phyloP scores from a whole-genome alignment of 1,284 basidiomycete genomes.

The Austroboletus novae-zelandiae region DNA sequence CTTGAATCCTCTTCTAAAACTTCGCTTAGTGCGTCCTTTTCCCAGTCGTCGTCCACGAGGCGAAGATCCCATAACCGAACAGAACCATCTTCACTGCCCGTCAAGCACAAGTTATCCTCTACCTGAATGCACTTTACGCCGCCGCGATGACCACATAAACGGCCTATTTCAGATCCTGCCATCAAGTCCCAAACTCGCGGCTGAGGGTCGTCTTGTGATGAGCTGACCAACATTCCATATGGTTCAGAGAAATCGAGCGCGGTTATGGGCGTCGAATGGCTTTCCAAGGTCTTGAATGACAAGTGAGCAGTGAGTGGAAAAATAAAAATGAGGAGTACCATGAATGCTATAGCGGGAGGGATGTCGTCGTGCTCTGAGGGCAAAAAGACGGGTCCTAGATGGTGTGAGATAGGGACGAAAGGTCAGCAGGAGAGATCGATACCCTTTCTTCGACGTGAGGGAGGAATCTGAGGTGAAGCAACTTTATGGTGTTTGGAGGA shows the following conservation, averaged over 20 bases:
- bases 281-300: constrained; percentile 66
- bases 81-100: constrained; percentile 85
- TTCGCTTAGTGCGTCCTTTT: constrained; percentile 54
- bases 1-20: constrained; percentile 57
- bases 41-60: constrained; percentile 74
- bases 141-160: constrained; percentile 75
- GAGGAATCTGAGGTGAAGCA: constrained; percentile 40
- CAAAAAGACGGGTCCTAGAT: constrained; percentile 85
- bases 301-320: constrained; percentile 3
- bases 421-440: constrained; percentile 13
- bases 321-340: constrained; percentile 52
- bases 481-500: constrained; percentile 36
- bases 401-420: constrained; percentile 10
- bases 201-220: constrained; percentile 76
- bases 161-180: constrained; percentile 77
- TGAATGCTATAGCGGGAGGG: constrained; percentile 93
- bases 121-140: constrained; percentile 91
- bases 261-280: constrained; percentile 80
- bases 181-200: constrained; percentile 89
- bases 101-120: constrained; percentile 88
- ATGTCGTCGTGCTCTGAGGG: constrained; percentile 97
- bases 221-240: constrained; percentile 90
- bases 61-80: constrained; percentile 88
- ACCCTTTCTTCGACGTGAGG: constrained; percentile 79
- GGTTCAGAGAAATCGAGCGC: constrained; percentile 96